Conservation (phyloP, 2,329 filamentous ascomycete genomes). For the Gnomoniopsis smithogilvyi region DNA sequence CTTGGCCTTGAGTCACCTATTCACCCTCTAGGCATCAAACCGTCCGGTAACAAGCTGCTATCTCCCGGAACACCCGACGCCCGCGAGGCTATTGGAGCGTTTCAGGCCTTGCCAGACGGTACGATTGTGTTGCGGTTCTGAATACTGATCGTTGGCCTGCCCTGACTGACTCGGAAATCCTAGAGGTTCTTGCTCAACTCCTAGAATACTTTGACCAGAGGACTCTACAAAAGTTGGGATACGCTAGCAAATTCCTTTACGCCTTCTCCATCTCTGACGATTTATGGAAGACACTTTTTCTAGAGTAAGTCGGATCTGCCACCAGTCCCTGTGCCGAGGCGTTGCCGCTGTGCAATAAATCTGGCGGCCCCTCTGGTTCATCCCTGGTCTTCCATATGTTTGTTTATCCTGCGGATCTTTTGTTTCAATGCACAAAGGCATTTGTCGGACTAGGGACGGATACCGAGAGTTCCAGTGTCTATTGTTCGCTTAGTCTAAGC, state of each 20-base stretch:
- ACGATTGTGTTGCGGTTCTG: neutral
- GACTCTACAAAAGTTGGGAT: constrained; percentile 63
- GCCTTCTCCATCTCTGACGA: constrained; percentile 83
- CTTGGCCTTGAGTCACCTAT: constrained; percentile 42
- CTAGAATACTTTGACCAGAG: constrained; percentile 70
- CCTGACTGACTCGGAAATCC: neutral
- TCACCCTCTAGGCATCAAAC: constrained; percentile 83
- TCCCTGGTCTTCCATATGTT: neutral
- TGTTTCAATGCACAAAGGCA: neutral
- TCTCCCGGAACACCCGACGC: constrained; percentile 60
- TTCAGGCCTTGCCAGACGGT: constrained; percentile 67
- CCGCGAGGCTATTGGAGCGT: constrained; percentile 61
- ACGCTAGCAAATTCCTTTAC: constrained; percentile 81
- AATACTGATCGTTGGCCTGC: neutral
- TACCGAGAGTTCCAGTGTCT: neutral
- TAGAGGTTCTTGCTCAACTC: constrained; percentile 69
- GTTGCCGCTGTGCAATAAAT: neutral
- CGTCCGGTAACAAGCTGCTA: constrained; percentile 78
- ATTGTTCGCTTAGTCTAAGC: neutral
- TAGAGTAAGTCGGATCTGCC: constrained; percentile 63
- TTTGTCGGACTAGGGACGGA: neutral
- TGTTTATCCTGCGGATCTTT: neutral
- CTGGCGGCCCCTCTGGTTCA: neutral
- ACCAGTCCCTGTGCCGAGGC: neutral
- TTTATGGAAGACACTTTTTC: constrained; percentile 81